A percentile compares a stretch with the other conserved stretches of the same genome.
These are phyloP conservation scores for Carex cristatella DNA, from an alignment of 176 grass and related monocot genomes.

Conservation along the genomic window DNA sequence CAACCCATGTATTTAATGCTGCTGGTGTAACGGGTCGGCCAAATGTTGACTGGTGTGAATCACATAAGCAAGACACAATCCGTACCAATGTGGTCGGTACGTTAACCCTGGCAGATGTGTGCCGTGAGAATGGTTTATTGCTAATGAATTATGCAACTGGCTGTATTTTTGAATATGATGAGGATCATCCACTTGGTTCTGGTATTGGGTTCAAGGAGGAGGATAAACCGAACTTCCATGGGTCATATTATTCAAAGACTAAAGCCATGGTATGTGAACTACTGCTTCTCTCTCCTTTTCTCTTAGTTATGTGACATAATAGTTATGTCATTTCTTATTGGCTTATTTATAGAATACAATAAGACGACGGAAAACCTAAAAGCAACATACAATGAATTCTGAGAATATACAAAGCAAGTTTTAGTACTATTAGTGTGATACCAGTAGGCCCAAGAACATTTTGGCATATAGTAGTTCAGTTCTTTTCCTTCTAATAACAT, in stretches of 20 bases:
- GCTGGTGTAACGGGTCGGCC: constrained; percentile 69
- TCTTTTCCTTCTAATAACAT: background rate
- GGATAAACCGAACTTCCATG: constrained; percentile 55
- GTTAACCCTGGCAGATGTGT: constrained; percentile 67
- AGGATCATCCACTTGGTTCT: constrained; percentile 43
- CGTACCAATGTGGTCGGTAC: constrained; percentile 66
- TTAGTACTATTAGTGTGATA: background rate
- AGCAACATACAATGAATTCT: too few species aligned
- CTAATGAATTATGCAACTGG: constrained; percentile 74
- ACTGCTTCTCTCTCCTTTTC: background rate
- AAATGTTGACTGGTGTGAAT: constrained; percentile 79
- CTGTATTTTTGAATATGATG: constrained; percentile 68
- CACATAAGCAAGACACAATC: constrained; percentile 67
- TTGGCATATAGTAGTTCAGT: background rate
- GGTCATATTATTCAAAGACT: constrained; percentile 70
- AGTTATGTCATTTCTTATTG: background rate
- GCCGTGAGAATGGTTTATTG: constrained; percentile 49
- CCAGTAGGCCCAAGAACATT: background rate
- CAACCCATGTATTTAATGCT: constrained; percentile 77
- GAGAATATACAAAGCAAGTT: background rate
- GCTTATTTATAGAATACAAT: background rate
- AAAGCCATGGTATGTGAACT: constrained; percentile 55
- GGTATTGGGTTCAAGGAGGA: constrained; percentile 67
- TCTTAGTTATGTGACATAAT: background rate
- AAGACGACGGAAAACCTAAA: too few species aligned